Conservation (phyloP, 1,284 basidiomycete genomes). For the Puccinia hordei region DNA sequence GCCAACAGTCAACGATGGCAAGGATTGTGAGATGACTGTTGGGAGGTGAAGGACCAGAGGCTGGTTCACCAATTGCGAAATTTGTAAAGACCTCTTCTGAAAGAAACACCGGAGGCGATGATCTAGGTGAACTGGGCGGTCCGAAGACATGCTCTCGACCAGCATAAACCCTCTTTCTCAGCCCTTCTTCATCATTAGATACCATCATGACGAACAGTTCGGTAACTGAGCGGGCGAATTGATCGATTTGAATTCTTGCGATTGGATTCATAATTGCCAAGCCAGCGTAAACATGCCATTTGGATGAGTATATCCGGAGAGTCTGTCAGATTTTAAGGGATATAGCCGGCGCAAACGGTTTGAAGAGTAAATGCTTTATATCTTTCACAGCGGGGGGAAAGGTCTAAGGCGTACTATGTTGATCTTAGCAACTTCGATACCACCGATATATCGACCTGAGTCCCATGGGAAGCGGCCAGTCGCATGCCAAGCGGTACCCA, state of each 20-base stretch:
- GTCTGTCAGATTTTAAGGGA: slow-evolving; percentile 56
- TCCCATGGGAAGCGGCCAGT: slow-evolving; percentile 89
- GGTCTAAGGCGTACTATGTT: slow-evolving; percentile 74
- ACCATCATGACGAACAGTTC: slow-evolving; percentile 97
- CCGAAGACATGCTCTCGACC: slow-evolving; percentile 80
- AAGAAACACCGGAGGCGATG: slow-evolving; percentile 72
- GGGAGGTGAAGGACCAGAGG: slow-evolving; percentile 59
- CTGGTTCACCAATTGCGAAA: slow-evolving; percentile 74
- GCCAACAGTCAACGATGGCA: slow-evolving; percentile 99
- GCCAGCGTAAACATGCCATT: slow-evolving; percentile 99
- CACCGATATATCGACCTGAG: slow-evolving; percentile 81
- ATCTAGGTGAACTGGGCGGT: slow-evolving; percentile 57
- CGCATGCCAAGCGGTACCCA: slow-evolving; percentile 94
- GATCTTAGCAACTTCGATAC: slow-evolving; percentile 97
- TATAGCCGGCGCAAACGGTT: background rate
- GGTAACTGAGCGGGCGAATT: slow-evolving; percentile 80
- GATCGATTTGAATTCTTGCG: slow-evolving; percentile 84
- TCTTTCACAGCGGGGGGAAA: background rate
- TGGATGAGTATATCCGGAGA: slow-evolving; percentile 91
- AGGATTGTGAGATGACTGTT: slow-evolving; percentile 96
- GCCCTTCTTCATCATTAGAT: slow-evolving; percentile 69
- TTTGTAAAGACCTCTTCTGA: slow-evolving; percentile 83
- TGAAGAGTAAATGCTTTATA: background rate
- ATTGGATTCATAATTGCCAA: slow-evolving; percentile 93
- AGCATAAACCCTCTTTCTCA: slow-evolving; percentile 73